Conservation (phyloP, 75 land plant genomes). For the Ceratopteris richardii region DNA sequence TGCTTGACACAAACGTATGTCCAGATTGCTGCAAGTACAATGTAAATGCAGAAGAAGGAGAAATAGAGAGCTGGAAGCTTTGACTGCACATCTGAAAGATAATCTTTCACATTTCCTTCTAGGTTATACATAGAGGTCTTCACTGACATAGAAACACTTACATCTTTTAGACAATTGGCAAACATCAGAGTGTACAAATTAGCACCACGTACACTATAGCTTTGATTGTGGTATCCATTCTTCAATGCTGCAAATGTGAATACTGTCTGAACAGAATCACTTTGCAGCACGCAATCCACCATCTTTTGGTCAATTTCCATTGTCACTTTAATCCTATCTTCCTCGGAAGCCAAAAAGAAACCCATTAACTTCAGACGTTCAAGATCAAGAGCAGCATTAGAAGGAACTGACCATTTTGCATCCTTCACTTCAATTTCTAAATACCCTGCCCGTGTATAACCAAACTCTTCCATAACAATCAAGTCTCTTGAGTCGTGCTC, state of each 20-base stretch:
- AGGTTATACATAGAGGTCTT: conserved; percentile 68
- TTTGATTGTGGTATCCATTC: too few species aligned
- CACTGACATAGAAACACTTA: conserved; percentile 52
- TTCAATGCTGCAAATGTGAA: too few species aligned
- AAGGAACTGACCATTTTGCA: not conserved
- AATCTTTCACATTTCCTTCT: conserved; percentile 41
- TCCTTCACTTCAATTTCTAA: not conserved
- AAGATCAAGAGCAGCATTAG: too few species aligned
- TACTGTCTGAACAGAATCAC: too few species aligned
- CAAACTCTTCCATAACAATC: not conserved
- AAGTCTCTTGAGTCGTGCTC: not conserved
- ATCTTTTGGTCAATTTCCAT: not conserved
- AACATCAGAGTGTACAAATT: too few species aligned
- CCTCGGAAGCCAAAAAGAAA: not conserved
- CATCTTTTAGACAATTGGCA: too few species aligned
- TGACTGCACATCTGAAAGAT: conserved; percentile 66
- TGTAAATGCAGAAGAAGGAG: too few species aligned
- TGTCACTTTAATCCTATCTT: not conserved
- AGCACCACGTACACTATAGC: too few species aligned
- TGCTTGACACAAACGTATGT: too few species aligned
- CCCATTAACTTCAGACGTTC: not conserved
- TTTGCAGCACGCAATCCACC: too few species aligned
- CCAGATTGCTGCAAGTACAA: too few species aligned
- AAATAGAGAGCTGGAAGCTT: too few species aligned
- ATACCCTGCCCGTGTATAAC: not conserved